Evolutionary conservation across 1,284 basidiomycete genomes (phyloP).

Genomic region (Puccinia horiana): DNA sequence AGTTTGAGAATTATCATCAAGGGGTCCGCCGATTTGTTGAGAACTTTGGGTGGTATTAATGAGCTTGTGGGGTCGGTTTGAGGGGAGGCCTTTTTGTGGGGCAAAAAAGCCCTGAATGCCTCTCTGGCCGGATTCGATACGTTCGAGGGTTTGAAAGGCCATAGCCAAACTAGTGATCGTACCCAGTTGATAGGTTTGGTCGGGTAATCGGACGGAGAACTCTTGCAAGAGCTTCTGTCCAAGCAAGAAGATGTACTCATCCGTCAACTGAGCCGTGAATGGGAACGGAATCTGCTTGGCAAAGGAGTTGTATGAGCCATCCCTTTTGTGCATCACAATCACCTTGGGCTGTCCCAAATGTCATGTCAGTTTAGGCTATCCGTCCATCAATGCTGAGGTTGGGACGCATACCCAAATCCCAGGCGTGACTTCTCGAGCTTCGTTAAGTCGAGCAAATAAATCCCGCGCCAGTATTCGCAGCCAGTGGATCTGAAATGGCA

Average conservation of each 20-base stretch:
- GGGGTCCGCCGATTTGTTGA: no score
- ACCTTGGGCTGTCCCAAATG: slow-evolving; percentile 26
- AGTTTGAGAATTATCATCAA: background rate
- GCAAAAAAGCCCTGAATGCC: slow-evolving; percentile 31
- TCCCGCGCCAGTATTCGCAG: slow-evolving; percentile 29
- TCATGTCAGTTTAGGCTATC: background rate
- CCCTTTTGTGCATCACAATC: slow-evolving; percentile 45
- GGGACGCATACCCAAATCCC: slow-evolving; percentile 29
- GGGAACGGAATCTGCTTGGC: slow-evolving; percentile 57
- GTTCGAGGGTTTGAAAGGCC: slow-evolving; percentile 38
- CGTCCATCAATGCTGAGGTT: background rate
- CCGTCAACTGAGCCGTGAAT: slow-evolving; percentile 53
- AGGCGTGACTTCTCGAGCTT: slow-evolving; percentile 27
- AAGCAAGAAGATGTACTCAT: slow-evolving; percentile 67
- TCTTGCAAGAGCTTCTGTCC: slow-evolving; percentile 87
- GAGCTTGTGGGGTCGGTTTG: background rate
- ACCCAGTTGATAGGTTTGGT: slow-evolving; percentile 5
- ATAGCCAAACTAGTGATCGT: slow-evolving; percentile 29
- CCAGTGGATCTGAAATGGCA: slow-evolving; percentile 25
- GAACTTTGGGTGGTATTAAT: background rate
- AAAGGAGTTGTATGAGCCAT: slow-evolving; percentile 22
- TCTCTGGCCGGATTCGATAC: slow-evolving; percentile 32
- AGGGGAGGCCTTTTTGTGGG: background rate
- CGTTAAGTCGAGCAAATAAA: slow-evolving; percentile 35
- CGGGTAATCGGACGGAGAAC: slow-evolving; percentile 57